Base-by-base conservation (phyloP, 2,329 filamentous ascomycete species). In the Endoconidiophora laricicola region DNA sequence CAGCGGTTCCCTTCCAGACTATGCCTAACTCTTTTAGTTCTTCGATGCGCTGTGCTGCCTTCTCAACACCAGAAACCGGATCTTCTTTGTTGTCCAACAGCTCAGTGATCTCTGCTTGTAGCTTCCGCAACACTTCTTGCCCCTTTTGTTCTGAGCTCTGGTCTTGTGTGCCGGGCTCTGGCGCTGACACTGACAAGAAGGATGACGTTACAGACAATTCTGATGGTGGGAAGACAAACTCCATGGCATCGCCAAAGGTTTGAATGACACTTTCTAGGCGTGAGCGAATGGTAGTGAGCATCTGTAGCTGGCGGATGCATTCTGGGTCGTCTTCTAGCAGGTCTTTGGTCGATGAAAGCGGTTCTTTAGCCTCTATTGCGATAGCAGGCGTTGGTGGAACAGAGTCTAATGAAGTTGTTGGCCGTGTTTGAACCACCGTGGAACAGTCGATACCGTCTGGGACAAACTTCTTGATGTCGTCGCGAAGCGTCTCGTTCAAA, bases 1-100 rank as follows among this genome's bases (percentile, higher is more conserved):
- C 91, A 0, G 85, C 83, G 2, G 91, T 95, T n/a, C 87, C 87
- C 62, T 83, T 90, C 88, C 91, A 98, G 20, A 98, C 79, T n/a
- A 67, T 67, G 3, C 79, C 78, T 55, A 96, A 66, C 55, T 79
- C 74, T 59, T 86, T 81, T 50, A 96, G 70, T 60, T 84, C 78
- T 59, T 86, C 81, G 12, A 96, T 79, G 42, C 85, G 71, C 50
- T 73, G 72, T 10, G 76, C 76, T 0, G 91, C 91, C 52, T 79
- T 79, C 55, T 85, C 80, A 6, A 91, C 70, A 14, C 84, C 85
- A 42, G 72, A 71, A 10, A 80, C 69, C 0, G 77, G 73, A 42
- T 81, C 78, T 1, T 70, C 65, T 5, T 71, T 57, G 41, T 62
- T 61, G 61, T 72, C 70, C 10, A 95, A 66, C 2, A 94, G 64